Percentiles rank a stretch among this genome's conserved stretches.
Evolutionary conservation across 1,284 basidiomycete species (phyloP).

Genomic region (Calocybe gambosa): DNA sequence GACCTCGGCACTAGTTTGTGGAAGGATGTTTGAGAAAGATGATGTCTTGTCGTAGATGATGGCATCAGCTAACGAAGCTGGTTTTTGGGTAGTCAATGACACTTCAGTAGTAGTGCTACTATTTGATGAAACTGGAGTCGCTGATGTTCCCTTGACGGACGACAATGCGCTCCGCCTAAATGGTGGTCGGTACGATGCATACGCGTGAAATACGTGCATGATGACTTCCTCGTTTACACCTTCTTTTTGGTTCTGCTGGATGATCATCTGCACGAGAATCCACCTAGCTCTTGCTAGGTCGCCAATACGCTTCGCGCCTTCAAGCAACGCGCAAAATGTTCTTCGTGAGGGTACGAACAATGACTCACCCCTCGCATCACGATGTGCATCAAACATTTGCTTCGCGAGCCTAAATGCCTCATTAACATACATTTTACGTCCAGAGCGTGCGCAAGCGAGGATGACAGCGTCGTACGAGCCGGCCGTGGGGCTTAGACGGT

Average conservation of each 20-base stretch:
- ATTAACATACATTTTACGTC: conserved; percentile 54
- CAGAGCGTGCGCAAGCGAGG: conserved; percentile 65
- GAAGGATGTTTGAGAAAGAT: conserved; percentile 57
- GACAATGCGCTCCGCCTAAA: conserved; percentile 47
- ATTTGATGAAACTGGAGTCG: conserved; percentile 6
- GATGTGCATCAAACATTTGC: conserved; percentile 54
- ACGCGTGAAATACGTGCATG: conserved; percentile 83
- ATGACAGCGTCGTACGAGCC: conserved; percentile 82
- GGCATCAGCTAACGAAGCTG: conserved; percentile 6
- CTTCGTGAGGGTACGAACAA: conserved; percentile 59
- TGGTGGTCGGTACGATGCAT: conserved; percentile 75
- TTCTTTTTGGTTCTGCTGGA: conserved; percentile 21
- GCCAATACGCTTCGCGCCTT: conserved; percentile 83
- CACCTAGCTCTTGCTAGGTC: conserved; percentile 83
- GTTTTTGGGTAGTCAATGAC: background rate
- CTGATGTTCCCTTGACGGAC: conserved; percentile 22
- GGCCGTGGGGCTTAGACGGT: conserved; percentile 55
- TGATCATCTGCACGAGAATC: conserved; percentile 87
- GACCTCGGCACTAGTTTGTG: conserved; percentile 71
- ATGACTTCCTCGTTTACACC: conserved; percentile 70
- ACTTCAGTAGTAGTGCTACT: conserved; percentile 1
- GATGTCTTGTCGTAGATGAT: conserved; percentile 27
- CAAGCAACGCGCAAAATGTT: conserved; percentile 81
- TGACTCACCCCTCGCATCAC: conserved; percentile 52
- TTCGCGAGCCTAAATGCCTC: conserved; percentile 77